Evolutionary conservation across 352 stramenopile genomes (phyloP).

Genomic region (Pythium insidiosum): DNA sequence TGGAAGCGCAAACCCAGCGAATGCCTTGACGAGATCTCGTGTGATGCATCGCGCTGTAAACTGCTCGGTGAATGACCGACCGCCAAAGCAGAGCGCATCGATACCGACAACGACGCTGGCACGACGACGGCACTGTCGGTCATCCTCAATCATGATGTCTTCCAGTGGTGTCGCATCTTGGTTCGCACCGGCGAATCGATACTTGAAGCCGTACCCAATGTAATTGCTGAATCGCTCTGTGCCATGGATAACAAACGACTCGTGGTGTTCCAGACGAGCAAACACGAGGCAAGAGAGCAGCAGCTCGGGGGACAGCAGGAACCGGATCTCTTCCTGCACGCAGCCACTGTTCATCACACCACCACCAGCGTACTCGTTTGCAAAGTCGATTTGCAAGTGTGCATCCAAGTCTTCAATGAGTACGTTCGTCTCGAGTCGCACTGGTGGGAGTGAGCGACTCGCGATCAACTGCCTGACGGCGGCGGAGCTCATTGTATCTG

Average conservation of each 20-base stretch:
- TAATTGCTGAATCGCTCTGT: slow-evolving; percentile 53
- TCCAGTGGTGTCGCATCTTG: slow-evolving; percentile 22
- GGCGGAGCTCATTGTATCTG: no score
- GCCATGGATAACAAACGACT: slow-evolving; percentile 65
- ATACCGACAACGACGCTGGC: slow-evolving; percentile 68
- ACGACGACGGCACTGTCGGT: slow-evolving; percentile 10
- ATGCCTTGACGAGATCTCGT: slow-evolving; percentile 65
- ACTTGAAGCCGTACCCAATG: slow-evolving; percentile 50
- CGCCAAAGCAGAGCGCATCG: slow-evolving; percentile 59
- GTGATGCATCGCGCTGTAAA: slow-evolving; percentile 36
- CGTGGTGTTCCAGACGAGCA: slow-evolving; percentile 46
- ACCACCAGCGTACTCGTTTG: slow-evolving; percentile 72
- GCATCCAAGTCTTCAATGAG: slow-evolving; percentile 57
- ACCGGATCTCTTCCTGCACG: slow-evolving; percentile 83
- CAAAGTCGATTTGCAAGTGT: slow-evolving; percentile 77
- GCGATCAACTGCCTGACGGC: no score
- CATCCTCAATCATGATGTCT: background rate
- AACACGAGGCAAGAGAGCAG: slow-evolving; percentile 60
- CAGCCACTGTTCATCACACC: slow-evolving; percentile 64
- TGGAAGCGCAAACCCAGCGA: slow-evolving; percentile 47
- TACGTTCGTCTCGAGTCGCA: slow-evolving; percentile 24
- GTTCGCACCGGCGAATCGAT: slow-evolving; percentile 34
- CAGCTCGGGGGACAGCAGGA: slow-evolving; percentile 63
- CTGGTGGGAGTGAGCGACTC: no score
- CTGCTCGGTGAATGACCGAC: slow-evolving; percentile 25